Percentiles rank a stretch among this genome's conserved stretches.
Conservation (phyloP, 2,329 filamentous ascomycete species). For the Diaporthe sp. region DNA sequence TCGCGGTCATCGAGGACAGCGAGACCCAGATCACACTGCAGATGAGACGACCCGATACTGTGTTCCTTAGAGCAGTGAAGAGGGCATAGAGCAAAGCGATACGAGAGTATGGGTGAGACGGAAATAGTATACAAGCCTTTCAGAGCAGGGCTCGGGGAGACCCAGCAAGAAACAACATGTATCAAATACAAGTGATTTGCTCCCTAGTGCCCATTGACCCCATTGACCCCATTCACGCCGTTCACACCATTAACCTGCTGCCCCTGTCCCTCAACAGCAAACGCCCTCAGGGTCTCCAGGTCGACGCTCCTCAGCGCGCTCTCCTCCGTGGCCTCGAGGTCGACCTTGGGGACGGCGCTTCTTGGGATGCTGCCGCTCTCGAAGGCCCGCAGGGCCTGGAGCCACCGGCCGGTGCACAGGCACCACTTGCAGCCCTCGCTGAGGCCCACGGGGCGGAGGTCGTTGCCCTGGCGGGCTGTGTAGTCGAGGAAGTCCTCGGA, state of each 20-base stretch:
- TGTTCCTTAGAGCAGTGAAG: not conserved
- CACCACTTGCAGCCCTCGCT: slow-evolving; percentile 74
- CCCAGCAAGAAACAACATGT: too few species aligned
- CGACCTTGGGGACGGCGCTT: slow-evolving; percentile 54
- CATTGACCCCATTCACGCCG: slow-evolving; percentile 45
- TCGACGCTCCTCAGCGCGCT: slow-evolving; percentile 62
- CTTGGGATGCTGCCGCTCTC: slow-evolving; percentile 54
- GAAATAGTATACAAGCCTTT: not conserved
- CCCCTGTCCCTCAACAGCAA: slow-evolving; percentile 70
- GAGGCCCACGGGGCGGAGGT: slow-evolving; percentile 67
- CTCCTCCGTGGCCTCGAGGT: slow-evolving; percentile 65
- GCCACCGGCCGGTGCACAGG: slow-evolving; percentile 71
- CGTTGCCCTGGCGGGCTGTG: slow-evolving; percentile 69
- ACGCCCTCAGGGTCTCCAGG: slow-evolving; percentile 63
- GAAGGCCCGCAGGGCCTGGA: slow-evolving; percentile 70
- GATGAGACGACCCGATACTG: slow-evolving; percentile 1
- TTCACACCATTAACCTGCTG: slow-evolving; percentile 87
- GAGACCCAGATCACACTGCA: slow-evolving; percentile 13
- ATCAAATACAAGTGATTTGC: not conserved
- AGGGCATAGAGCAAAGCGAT: not conserved
- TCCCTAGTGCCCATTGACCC: slow-evolving; percentile 15
- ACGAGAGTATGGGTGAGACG: not conserved
- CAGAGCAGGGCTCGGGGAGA: too few species aligned
- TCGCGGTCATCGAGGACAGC: not conserved
- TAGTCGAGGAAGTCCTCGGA: slow-evolving; percentile 74